A percentile compares a stretch with the other conserved stretches of the same genome.
phyloP scores from a whole-genome alignment of 1,284 basidiomycete genomes.

The Tylopilus orsonianus region DNA sequence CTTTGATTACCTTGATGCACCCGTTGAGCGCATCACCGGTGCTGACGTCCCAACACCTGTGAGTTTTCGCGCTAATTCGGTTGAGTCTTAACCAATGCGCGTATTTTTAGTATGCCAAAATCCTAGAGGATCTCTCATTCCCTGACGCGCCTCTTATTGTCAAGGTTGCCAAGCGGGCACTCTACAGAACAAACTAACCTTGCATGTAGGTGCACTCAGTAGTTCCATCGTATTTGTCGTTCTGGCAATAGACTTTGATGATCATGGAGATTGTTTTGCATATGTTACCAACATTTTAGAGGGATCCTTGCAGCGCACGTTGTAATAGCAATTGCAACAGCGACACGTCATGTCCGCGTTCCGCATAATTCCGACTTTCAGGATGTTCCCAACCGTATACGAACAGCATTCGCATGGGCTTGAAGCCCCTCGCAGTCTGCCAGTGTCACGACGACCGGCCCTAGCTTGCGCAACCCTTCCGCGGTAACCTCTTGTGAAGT shows the following conservation, averaged over 20 bases:
- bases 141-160: slow-evolving; percentile 85
- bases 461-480: slow-evolving; percentile 77
- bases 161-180: slow-evolving; percentile 90
- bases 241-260: slow-evolving; percentile 18
- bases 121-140: slow-evolving; percentile 88
- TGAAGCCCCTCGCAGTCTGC: slow-evolving; percentile 95
- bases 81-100: slow-evolving; percentile 1
- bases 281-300: slow-evolving; percentile 19
- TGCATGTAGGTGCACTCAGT: slow-evolving; percentile 26
- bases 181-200: slow-evolving; percentile 88
- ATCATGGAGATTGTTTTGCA: slow-evolving; percentile 22
- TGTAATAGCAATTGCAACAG: background rate
- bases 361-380: slow-evolving; percentile 5
- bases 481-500: slow-evolving; percentile 91
- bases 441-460: slow-evolving; percentile 87
- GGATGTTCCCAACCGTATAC: slow-evolving; percentile 53
- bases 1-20: slow-evolving; percentile 96
- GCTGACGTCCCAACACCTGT: slow-evolving; percentile 96
- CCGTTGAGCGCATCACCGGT: slow-evolving; percentile 96
- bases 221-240: slow-evolving; percentile 10
- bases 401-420: slow-evolving; percentile 90
- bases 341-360: background rate
- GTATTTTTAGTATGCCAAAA: slow-evolving; percentile 74
- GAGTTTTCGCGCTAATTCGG: slow-evolving; percentile 43
- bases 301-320: slow-evolving; percentile 7